phyloP scores from a whole-genome alignment of 164 flowering plant species.

The Platanus orientalis region DNA sequence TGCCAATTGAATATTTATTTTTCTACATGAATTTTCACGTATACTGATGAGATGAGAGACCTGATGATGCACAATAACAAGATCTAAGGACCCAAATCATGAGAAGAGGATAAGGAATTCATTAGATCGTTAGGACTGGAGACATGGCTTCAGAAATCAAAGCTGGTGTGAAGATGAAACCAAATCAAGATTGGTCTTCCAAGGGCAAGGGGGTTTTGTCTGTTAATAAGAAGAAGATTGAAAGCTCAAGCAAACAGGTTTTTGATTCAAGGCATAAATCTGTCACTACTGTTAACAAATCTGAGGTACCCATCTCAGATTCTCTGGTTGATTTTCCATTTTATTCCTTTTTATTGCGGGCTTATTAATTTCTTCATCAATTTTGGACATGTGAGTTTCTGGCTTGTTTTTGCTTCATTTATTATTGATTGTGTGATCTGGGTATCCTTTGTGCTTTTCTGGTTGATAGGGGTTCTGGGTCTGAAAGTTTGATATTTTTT shows the following conservation, averaged over 20 bases:
- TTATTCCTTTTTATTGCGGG: background rate
- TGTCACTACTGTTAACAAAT: slow-evolving; percentile 28
- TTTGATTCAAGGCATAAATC: slow-evolving; percentile 39
- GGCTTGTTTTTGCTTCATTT: background rate
- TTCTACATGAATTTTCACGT: too few species aligned
- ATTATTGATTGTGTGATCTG: slow-evolving; percentile 4
- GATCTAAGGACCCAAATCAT: background rate
- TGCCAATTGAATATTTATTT: too few species aligned
- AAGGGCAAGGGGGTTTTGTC: slow-evolving; percentile 32
- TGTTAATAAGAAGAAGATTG: slow-evolving; percentile 27
- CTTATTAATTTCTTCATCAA: background rate
- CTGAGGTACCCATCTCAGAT: slow-evolving; percentile 36
- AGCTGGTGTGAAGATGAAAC: slow-evolving; percentile 29
- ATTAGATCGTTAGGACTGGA: slow-evolving; percentile 1
- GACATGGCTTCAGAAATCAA: slow-evolving; percentile 39
- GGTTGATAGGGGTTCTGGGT: slow-evolving; percentile 5
- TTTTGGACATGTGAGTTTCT: slow-evolving; percentile 1
- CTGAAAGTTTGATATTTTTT: background rate
- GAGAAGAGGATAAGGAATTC: slow-evolving; percentile 6
- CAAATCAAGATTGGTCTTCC: slow-evolving; percentile 32
- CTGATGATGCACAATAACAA: too few species aligned
- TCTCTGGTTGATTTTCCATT: background rate
- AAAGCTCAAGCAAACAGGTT: slow-evolving; percentile 36
- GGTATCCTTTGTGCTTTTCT: slow-evolving; percentile 3
- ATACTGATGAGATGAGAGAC: too few species aligned